A percentile compares a stretch with the other conserved stretches of the same genome.
Evolutionary conservation across 1,284 basidiomycete species (phyloP).

Genomic region (Moesziomyces aphidis): DNA sequence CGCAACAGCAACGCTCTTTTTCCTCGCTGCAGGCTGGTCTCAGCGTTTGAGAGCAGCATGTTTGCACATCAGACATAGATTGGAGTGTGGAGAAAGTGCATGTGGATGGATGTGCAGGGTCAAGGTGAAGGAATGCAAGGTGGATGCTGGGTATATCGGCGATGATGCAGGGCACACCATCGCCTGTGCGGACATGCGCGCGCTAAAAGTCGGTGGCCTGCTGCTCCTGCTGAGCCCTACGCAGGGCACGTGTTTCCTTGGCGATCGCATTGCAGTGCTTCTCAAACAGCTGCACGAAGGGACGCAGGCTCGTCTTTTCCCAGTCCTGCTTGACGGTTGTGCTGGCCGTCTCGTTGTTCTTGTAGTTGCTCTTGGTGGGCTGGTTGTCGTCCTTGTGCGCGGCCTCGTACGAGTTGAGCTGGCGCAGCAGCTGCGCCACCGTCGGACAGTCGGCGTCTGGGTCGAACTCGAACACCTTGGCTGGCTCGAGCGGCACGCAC

Average conservation of each 20-base stretch:
- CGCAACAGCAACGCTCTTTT: no score
- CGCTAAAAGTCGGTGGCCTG: conserved; percentile 37
- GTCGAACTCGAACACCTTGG: conserved; percentile 82
- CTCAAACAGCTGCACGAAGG: conserved; percentile 91
- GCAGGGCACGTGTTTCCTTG: conserved; percentile 29
- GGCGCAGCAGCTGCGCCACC: conserved; percentile 81
- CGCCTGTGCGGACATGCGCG: no score
- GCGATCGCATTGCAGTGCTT: conserved; percentile 72
- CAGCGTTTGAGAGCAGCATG: no score
- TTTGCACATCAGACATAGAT: not conserved
- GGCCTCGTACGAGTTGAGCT: conserved; percentile 75
- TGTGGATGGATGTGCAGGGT: not conserved
- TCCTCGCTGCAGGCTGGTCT: no score
- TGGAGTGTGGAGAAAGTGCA: not conserved
- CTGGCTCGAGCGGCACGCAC: conserved; percentile 91
- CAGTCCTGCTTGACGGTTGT: conserved; percentile 69
- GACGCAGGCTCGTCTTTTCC: conserved; percentile 76
- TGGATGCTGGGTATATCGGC: conserved; percentile 9
- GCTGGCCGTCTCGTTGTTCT: conserved; percentile 46
- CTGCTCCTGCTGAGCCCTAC: conserved; percentile 42
- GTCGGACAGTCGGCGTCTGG: conserved; percentile 84
- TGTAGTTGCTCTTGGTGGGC: conserved; percentile 41
- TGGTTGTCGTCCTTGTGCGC: conserved; percentile 65
- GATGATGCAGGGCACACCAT: not conserved
- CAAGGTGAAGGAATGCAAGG: not conserved